A percentile compares a stretch with the other conserved stretches of the same genome.
These are phyloP conservation scores for Rhinocladiella similis DNA, from an alignment of 2,329 filamentous ascomycete genomes.

Conservation along the genomic window DNA sequence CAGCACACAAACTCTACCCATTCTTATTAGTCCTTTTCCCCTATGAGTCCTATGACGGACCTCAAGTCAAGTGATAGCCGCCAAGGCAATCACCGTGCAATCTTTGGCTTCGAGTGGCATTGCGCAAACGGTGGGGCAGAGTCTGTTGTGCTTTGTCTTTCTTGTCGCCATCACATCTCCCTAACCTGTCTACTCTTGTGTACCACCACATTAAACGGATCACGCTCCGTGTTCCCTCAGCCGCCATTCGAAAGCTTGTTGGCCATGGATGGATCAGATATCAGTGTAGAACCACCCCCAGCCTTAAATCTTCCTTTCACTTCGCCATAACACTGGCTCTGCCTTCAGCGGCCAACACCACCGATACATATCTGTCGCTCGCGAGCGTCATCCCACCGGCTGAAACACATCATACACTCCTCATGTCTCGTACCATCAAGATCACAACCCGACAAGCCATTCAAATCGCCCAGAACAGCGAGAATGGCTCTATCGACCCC, in stretches of 20 bases:
- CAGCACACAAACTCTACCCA: neutral
- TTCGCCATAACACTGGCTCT: neutral
- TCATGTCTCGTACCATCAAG: slow-evolving; percentile 33
- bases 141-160: neutral
- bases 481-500: slow-evolving; percentile 64
- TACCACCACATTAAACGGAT: neutral
- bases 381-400: neutral
- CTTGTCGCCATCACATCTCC: neutral
- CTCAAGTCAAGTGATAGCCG: neutral
- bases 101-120: neutral
- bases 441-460: slow-evolving; percentile 66
- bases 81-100: neutral
- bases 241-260: neutral
- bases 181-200: neutral
- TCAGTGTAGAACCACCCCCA: neutral
- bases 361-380: neutral
- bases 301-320: neutral
- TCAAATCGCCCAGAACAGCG: slow-evolving; percentile 72
- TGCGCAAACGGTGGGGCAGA: neutral
- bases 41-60: neutral
- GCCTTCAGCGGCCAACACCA: neutral
- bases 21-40: neutral
- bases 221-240: neutral
- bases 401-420: neutral
- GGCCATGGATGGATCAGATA: neutral